phyloP scores from a whole-genome alignment of 352 stramenopile species.

The Sclerospora graminicola region DNA sequence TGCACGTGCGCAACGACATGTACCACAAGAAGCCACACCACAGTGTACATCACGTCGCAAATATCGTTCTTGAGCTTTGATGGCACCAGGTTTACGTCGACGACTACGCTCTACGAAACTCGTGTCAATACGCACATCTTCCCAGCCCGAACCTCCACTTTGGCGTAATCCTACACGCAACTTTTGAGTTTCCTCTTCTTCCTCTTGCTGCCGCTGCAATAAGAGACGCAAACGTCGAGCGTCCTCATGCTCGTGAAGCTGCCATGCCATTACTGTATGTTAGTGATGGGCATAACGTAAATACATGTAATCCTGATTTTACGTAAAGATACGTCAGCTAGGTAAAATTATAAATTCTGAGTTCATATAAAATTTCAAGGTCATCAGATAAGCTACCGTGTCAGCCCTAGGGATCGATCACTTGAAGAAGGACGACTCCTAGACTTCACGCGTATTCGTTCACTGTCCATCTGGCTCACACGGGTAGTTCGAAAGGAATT shows the following conservation, averaged over 20 bases:
- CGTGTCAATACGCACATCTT: constrained; percentile 40
- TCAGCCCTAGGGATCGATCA: too few species aligned
- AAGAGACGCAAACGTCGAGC: constrained; percentile 11
- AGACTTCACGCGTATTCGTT: too few species aligned
- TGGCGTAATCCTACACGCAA: constrained; percentile 19
- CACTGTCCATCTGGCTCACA: too few species aligned
- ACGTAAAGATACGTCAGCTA: too few species aligned
- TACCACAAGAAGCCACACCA: constrained; percentile 36
- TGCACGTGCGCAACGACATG: constrained; percentile 23
- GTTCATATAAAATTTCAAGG: too few species aligned
- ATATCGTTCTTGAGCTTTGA: constrained; percentile 64
- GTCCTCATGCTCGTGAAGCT: constrained; percentile 25
- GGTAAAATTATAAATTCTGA: too few species aligned
- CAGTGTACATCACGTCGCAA: constrained; percentile 63
- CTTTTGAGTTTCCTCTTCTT: constrained; percentile 14
- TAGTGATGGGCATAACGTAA: too few species aligned
- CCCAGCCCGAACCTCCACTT: constrained; percentile 23
- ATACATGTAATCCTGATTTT: too few species aligned
- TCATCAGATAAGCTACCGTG: too few species aligned
- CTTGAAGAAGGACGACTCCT: too few species aligned
- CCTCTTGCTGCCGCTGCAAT: constrained; percentile 14
- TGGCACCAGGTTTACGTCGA: constrained; percentile 54
- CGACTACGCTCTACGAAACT: constrained; percentile 70
- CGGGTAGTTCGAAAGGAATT: too few species aligned
- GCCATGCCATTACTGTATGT: constrained; percentile 25